Evolutionary conservation across 2,329 filamentous ascomycete genomes (phyloP), one percentile per base, ranked within the genome.

Genomic region (Beauveria pseudobassiana): DNA sequence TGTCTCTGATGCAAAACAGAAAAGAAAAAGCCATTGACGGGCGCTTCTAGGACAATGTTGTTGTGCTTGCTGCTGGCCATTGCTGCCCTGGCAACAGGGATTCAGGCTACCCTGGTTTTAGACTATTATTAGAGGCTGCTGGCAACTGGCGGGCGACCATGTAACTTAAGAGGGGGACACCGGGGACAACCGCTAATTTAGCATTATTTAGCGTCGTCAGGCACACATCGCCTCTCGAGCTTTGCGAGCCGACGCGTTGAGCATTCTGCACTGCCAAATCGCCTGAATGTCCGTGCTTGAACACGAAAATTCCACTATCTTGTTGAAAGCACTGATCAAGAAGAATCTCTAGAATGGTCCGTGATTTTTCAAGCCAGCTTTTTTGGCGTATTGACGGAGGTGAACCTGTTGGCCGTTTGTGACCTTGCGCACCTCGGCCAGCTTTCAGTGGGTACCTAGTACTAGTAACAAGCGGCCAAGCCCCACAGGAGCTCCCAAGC

Each of bases 1-100:
- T 59, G 57, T 59, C 38, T 58, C 45, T 50, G 22, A 49, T 26
- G 28, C 45, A 38, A 49, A 3, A 26, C 2, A 24, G 28, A 30
- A 34, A 28, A 38, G 28, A 46, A 34, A 48, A 56, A 24, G 7
- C 55, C 22, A 34, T 28, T 50, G 34, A 42, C 45, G 55, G 52
- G n/a, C 5, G 45, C 34, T 58, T 56, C 16, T 38, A 14, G 52
- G 10, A 48, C 42, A 56, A 48, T 57, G 54, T 38, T 14, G 20
- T 51, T 51, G 49, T n/a, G 34, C 12, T 14, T 38, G 34, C 5
- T 38, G 34, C 34, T 38, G 34, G 34, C 6, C 34, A 38, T 57
- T 53, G 34, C 22, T 51, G 59, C 50, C 59, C 58, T 6, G 51
- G 59, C 59, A 61, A 61, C 59, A 55, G 30, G 51, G 43, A 46